phyloP scores from a whole-genome alignment of 78 protist species.

The Dictyostelium citrinum region DNA sequence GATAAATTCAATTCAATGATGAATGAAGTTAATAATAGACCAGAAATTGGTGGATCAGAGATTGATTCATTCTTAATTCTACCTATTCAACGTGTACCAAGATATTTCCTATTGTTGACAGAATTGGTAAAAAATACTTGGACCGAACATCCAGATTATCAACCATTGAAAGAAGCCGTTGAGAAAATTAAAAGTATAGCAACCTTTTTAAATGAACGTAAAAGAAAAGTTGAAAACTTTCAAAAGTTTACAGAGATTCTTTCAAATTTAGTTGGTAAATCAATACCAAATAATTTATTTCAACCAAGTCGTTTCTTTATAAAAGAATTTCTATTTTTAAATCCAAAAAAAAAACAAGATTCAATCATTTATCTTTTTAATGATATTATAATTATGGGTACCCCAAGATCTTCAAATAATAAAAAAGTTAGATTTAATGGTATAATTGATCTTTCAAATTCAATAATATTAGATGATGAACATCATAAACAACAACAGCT shows the following conservation, averaged over 20 bases:
- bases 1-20: constrained; percentile 7
- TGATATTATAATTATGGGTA: constrained; percentile 22
- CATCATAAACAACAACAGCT: background rate
- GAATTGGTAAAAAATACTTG: constrained; percentile 69
- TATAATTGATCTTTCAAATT: background rate
- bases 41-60: background rate
- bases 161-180: constrained; percentile 13
- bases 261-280: constrained; percentile 1
- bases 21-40: background rate
- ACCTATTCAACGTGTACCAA: constrained; percentile 83
- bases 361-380: constrained; percentile 1
- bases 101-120: constrained; percentile 41
- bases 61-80: constrained; percentile 56
- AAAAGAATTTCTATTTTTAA: background rate
- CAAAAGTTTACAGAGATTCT: constrained; percentile 24
- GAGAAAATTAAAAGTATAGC: constrained; percentile 51
- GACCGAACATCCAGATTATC: constrained; percentile 59
- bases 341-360: background rate
- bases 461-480: background rate
- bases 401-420: background rate
- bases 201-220: constrained; percentile 49
- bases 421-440: constrained; percentile 27
- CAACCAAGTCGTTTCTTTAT: constrained; percentile 9
- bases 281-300: background rate
- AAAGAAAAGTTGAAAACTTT: constrained; percentile 53